Conservation (phyloP, 192 early-diverging fungal genomes). For the Chytriomyces sp. region DNA sequence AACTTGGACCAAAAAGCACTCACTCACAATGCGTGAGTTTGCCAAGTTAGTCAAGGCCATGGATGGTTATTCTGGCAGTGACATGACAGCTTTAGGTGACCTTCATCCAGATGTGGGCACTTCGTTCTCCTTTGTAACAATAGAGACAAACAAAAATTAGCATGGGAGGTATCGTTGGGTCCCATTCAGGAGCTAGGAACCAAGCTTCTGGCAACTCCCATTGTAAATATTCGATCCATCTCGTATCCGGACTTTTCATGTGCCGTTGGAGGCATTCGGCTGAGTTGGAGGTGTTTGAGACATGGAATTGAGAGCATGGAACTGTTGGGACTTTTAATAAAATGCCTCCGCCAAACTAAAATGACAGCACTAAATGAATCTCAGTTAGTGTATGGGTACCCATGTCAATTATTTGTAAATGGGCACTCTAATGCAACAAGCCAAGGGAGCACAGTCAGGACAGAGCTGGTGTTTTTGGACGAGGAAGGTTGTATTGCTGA, state of each 20-base stretch:
- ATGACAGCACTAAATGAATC: no score
- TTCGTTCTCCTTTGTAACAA: not conserved
- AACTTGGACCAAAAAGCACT: no score
- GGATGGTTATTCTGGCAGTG: slow-evolving; percentile 57
- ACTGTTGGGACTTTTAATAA: slow-evolving; percentile 44
- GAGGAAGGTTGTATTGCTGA: no score
- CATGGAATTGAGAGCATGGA: slow-evolving; percentile 51
- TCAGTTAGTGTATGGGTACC: no score
- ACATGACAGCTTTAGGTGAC: slow-evolving; percentile 53
- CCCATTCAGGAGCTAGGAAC: slow-evolving; percentile 54
- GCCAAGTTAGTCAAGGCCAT: slow-evolving; percentile 35
- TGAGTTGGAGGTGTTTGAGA: slow-evolving; percentile 43
- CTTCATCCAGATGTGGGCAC: not conserved
- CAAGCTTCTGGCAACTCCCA: slow-evolving; percentile 38
- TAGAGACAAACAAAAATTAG: no score
- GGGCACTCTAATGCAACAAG: no score
- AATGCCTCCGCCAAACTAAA: no score
- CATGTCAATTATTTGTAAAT: no score
- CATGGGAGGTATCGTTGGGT: slow-evolving; percentile 55
- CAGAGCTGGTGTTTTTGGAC: no score
- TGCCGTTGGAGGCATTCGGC: slow-evolving; percentile 44
- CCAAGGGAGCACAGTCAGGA: no score
- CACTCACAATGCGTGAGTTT: slow-evolving; percentile 35
- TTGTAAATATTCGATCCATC: slow-evolving; percentile 47
- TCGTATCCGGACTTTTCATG: slow-evolving; percentile 39